Base-by-base conservation (phyloP, 805 yeast genomes). In the Ogataea henricii region DNA sequence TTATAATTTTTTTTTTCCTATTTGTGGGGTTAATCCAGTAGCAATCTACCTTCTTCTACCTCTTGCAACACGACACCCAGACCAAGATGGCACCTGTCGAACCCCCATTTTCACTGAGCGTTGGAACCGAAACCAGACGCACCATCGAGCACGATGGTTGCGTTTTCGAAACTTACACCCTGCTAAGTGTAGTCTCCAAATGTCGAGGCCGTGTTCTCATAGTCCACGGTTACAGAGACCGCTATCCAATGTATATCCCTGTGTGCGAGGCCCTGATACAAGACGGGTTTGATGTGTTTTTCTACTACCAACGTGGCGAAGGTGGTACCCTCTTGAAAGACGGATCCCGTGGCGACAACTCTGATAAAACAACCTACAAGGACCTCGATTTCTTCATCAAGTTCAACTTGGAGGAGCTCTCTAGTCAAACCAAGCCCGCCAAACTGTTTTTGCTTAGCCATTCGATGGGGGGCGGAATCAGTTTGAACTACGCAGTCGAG, bases 391-490 rank as follows among this genome's bases (percentile, higher is more conserved):
- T 70, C 57, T 77, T 87, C 63, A 64, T 83, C 45, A 68, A 77
- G 47, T 60, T 59, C 39, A 75, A 74, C 43, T 56, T 74, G 18
- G 71, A 73, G 16, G 69, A 70, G 23, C 51, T 65, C 43, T 43
- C 46, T 13, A 20, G 59, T 17, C 38, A 60, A 23, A 56, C 48
- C 8, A 49, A 50, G 14, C 46, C 55, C 1, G 72, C 70, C 40
- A 77, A 77, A 51, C 55, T 85, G 26, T 75, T 70, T 55, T 58
- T 87, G 39, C 69, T 77, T 58, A 90, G 92, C 1, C 89, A 83
- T 54, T 85, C 90, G 8, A 85, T 87, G 91, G 96, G 96, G 43
- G 92, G 92, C 17, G 91, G 85, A 0, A 80, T 87, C 43, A 70
- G 69, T 0, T 67, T 87, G 48, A 83, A 82, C 63, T 86, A 87